Evolutionary conservation across 139 green algal species (phyloP), one percentile per base, ranked within the genome.

Genomic region (Chlorella sp.): DNA sequence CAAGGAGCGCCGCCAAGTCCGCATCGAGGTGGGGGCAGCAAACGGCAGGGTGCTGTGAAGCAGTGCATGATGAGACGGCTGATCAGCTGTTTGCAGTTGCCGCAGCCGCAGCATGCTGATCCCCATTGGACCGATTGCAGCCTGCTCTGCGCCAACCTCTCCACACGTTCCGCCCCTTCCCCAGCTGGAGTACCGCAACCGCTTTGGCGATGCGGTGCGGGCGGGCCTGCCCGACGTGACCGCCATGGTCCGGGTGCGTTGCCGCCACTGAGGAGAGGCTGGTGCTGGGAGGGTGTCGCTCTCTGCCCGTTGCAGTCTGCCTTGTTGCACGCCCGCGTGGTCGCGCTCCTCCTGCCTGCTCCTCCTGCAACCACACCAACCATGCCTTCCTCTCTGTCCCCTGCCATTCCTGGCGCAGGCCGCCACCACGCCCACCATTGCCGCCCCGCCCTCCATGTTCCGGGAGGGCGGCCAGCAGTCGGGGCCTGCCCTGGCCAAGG

Each of bases 161-260:
- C n/a, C n/a, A n/a, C n/a, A n/a, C n/a, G n/a, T n/a, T n/a, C n/a
- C n/a, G n/a, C n/a, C n/a, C n/a, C 23, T 38, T 56, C 68, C 38
- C 16, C 78, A 83, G 78, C 63, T 83, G 4, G 80, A 85, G 80
- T 85, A 85, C 51, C 65, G 80, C 44, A 28, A 56, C 44, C 80
- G 80, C 11, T 85, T 47, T 25, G 65, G 80, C 51, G 80, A 71
- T 25, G 28, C 47, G 16, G 67, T 67, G 47, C 73, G 39, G 28
- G 36, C 16, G 36, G 76, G 57, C 36, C 25, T 82, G 30, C 80
- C 80, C 28, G 80, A 85, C 13, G 80, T 85, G 38, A 23, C 44
- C 4, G 65, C 80, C 32, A 64, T 85, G 65, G 80, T 78, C 32
- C 78, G 69, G 67, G 62, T 83, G 56, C 30, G 44, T 3, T 17